These are phyloP conservation scores for Kuraishia piskuri DNA, from an alignment of 805 yeast genomes.

Conservation along the genomic window DNA sequence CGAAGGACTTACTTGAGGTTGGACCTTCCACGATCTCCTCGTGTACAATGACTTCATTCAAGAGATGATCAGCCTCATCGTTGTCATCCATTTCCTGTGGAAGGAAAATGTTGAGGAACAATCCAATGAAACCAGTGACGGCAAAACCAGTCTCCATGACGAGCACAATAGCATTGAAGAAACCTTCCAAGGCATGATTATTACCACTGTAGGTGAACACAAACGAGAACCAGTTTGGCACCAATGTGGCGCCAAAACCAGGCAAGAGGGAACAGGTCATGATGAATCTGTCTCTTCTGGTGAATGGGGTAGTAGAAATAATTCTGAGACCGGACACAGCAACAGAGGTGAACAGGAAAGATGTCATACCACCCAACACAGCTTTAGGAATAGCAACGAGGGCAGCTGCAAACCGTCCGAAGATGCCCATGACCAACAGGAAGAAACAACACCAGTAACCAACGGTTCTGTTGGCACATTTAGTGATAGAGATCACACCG, in stretches of 20 bases:
- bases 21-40: slow-evolving; percentile 1
- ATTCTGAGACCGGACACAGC: slow-evolving; percentile 52
- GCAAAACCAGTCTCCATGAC: slow-evolving; percentile 55
- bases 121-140: slow-evolving; percentile 44
- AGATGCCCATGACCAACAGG: slow-evolving; percentile 77
- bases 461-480: slow-evolving; percentile 77
- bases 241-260: slow-evolving; percentile 42
- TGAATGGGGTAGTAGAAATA: slow-evolving; percentile 43
- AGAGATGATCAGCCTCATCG: slow-evolving; percentile 27
- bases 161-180: slow-evolving; percentile 42
- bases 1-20: not conserved
- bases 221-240: slow-evolving; percentile 35
- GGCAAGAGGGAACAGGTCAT: slow-evolving; percentile 42
- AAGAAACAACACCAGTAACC: slow-evolving; percentile 52
- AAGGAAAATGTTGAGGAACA: slow-evolving; percentile 36
- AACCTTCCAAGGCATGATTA: slow-evolving; percentile 35
- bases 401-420: slow-evolving; percentile 86
- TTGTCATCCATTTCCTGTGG: slow-evolving; percentile 42
- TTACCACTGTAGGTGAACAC: slow-evolving; percentile 43
- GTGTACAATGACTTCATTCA: slow-evolving; percentile 1
- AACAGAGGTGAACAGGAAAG: slow-evolving; percentile 47
- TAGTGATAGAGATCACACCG: slow-evolving; percentile 88
- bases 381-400: slow-evolving; percentile 73
- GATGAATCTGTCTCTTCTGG: slow-evolving; percentile 49
- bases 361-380: slow-evolving; percentile 80